phyloP scores from a whole-genome alignment of 139 green algal species.

The Tetradesmus lagerheimii region DNA sequence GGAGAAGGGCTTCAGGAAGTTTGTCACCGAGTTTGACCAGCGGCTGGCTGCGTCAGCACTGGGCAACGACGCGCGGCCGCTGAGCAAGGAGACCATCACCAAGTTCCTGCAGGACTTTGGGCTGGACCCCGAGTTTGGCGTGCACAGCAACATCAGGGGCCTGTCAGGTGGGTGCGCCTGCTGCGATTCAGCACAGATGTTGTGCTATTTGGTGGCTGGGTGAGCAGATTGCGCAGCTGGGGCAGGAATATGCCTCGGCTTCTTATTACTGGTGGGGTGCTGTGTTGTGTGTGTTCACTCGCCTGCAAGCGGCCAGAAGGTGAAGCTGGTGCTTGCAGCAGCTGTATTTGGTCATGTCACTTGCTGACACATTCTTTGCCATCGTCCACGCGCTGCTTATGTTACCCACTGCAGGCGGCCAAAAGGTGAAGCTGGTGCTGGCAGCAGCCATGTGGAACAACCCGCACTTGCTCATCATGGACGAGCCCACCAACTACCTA shows the following conservation, averaged over 20 bases:
- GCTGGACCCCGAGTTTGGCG: constrained; percentile 92
- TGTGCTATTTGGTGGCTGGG: too few species aligned
- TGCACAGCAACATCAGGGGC: constrained; percentile 86
- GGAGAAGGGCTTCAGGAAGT: constrained; percentile 92
- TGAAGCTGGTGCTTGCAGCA: not conserved
- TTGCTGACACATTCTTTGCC: not conserved
- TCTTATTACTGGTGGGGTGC: too few species aligned
- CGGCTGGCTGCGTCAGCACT: constrained; percentile 72
- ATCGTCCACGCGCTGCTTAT: not conserved
- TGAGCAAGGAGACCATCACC: constrained; percentile 88
- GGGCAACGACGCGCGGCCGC: constrained; percentile 81
- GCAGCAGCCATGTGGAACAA: constrained; percentile 86
- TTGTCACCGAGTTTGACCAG: constrained; percentile 87
- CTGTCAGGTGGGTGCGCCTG: constrained; percentile 62
- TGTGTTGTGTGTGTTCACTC: too few species aligned
- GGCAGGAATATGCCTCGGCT: too few species aligned
- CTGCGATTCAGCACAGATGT: not conserved
- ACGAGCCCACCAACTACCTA: constrained; percentile 95
- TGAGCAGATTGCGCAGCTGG: too few species aligned
- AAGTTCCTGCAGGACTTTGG: constrained; percentile 93
- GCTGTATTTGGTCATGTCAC: too few species aligned
- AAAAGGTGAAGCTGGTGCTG: constrained; percentile 93
- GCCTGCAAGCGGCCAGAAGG: too few species aligned
- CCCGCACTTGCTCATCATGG: constrained; percentile 91
- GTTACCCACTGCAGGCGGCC: constrained; percentile 59